Evolutionary conservation across 176 grass and related monocot genomes (phyloP).

Genomic region (Aegilops speltoides): DNA sequence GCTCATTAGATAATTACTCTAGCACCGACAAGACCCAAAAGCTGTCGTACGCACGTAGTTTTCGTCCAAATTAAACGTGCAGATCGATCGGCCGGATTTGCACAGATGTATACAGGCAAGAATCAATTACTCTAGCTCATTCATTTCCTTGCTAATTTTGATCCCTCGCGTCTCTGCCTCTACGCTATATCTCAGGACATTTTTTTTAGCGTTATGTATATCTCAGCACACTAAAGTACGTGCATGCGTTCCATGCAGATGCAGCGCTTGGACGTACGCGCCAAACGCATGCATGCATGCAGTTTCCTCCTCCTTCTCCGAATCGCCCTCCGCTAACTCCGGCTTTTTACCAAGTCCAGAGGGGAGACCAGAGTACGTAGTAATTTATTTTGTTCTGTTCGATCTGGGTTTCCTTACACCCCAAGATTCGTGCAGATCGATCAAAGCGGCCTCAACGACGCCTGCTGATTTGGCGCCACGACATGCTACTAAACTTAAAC

Average conservation of each 20-base stretch:
- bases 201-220: too few relatives aligned
- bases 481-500: not conserved
- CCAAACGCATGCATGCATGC: not conserved
- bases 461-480: constrained; percentile 8
- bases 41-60: not conserved
- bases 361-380: not conserved
- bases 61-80: not conserved
- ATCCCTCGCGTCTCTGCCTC: not conserved
- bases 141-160: not conserved
- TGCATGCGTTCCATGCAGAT: not conserved
- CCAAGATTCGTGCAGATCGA: constrained; percentile 4
- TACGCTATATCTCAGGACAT: too few relatives aligned
- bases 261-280: not conserved
- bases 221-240: not conserved
- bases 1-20: too few relatives aligned
- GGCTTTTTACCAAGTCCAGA: not conserved
- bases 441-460: not conserved
- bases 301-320: not conserved
- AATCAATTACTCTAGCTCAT: not conserved
- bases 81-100: not conserved
- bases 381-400: not conserved
- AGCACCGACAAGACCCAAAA: too few relatives aligned
- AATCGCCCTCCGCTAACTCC: not conserved
- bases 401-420: not conserved
- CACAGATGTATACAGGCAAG: not conserved